A percentile compares a stretch with the other conserved stretches of the same genome.
These are phyloP conservation scores for Eucommia ulmoides DNA, from an alignment of 257 asterid genomes.

Conservation along the genomic window DNA sequence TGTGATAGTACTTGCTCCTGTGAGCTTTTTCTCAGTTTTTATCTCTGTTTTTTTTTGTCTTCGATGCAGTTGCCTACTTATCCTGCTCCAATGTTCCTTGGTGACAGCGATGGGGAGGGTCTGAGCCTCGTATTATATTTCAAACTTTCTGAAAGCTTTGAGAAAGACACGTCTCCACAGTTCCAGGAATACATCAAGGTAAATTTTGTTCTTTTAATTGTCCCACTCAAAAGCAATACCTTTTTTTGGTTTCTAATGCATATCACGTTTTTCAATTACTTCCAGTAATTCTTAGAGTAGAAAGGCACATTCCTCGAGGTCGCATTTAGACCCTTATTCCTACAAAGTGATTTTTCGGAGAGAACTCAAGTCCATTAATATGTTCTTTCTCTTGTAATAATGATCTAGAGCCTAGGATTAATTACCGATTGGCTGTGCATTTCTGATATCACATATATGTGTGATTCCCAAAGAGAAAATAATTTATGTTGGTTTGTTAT, in stretches of 20 bases:
- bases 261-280: too few species aligned
- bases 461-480: too few species aligned
- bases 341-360: too few species aligned
- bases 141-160: slow-evolving; percentile 61
- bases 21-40: neutral
- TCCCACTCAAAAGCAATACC: neutral
- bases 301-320: too few species aligned
- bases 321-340: too few species aligned
- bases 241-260: neutral
- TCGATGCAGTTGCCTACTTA: slow-evolving; percentile 71
- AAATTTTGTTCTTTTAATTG: slow-evolving; percentile 6
- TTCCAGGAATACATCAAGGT: slow-evolving; percentile 75
- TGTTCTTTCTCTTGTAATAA: too few species aligned
- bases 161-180: slow-evolving; percentile 54
- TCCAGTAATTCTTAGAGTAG: too few species aligned
- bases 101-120: slow-evolving; percentile 89
- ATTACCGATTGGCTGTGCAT: too few species aligned
- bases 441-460: too few species aligned
- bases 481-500: too few species aligned
- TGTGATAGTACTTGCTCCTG: neutral
- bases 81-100: slow-evolving; percentile 73
- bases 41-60: neutral
- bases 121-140: slow-evolving; percentile 77
- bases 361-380: too few species aligned
- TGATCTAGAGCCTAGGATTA: too few species aligned